Evolutionary conservation across 1,284 basidiomycete genomes (phyloP).

Genomic region (Mixia osmundae): DNA sequence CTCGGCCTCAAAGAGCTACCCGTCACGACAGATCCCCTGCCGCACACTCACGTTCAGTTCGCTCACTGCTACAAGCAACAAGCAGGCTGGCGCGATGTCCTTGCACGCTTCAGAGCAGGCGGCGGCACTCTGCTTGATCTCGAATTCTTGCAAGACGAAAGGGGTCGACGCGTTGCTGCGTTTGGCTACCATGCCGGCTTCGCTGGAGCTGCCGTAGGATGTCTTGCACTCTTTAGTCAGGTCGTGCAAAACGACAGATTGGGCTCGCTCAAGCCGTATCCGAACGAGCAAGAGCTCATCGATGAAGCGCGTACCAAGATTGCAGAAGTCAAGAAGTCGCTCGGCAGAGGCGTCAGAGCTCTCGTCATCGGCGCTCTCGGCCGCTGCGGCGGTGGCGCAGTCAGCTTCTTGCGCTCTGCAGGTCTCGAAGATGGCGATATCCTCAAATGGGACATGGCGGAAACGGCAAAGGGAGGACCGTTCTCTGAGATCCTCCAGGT

Average conservation of each 20-base stretch:
- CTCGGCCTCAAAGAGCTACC: conserved; percentile 93
- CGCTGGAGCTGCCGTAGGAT: conserved; percentile 83
- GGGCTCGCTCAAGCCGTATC: conserved; percentile 49
- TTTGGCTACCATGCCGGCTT: conserved; percentile 98
- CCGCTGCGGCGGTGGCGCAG: conserved; percentile 85
- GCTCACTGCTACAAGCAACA: conserved; percentile 98
- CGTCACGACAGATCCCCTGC: conserved; percentile 49
- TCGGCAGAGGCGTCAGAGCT: conserved; percentile 49
- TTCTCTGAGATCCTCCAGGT: conserved; percentile 91
- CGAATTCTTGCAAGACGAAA: conserved; percentile 77
- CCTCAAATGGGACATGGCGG: conserved; percentile 88
- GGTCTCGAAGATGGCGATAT: conserved; percentile 81
- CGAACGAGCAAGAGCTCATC: conserved; percentile 62
- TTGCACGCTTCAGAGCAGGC: conserved; percentile 68
- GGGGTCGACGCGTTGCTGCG: conserved; percentile 79
- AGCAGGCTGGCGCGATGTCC: conserved; percentile 71
- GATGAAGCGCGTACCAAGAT: conserved; percentile 22
- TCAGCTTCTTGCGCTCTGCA: conserved; percentile 82
- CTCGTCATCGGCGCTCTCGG: conserved; percentile 93
- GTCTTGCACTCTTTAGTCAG: conserved; percentile 54
- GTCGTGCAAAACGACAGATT: conserved; percentile 32
- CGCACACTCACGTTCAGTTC: conserved; percentile 94
- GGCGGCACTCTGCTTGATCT: conserved; percentile 82
- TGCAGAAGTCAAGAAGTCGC: conserved; percentile 34
- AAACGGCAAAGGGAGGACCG: conserved; percentile 92